Conservation (phyloP, 176 grass and related monocot species). For the Oryza nivara region DNA sequence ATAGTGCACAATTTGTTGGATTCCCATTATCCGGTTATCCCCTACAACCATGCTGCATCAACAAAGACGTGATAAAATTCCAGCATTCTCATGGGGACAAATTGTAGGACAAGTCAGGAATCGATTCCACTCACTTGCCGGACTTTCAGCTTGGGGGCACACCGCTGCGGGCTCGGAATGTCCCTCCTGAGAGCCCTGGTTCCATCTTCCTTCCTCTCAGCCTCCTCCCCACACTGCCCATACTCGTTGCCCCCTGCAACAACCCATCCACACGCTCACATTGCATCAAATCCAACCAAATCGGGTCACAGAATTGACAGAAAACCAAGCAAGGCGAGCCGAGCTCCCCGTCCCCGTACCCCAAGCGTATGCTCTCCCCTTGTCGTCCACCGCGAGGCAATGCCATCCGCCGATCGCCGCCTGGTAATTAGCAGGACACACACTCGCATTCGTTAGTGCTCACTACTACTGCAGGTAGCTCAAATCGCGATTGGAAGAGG, state of each 20-base stretch:
- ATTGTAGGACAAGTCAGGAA: neutral
- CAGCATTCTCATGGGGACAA: conserved; percentile 29
- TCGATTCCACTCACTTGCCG: conserved; percentile 69
- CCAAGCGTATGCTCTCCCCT: conserved; percentile 88
- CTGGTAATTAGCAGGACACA: conserved; percentile 45
- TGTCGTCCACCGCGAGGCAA: conserved; percentile 91
- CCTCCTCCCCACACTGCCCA: conserved; percentile 94
- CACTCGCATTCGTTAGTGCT: neutral
- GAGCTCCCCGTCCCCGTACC: conserved; percentile 56
- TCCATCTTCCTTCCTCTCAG: conserved; percentile 95
- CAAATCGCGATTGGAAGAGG: neutral
- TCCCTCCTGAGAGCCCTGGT: conserved; percentile 79
- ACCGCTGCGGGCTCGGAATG: conserved; percentile 76
- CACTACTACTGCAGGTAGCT: neutral
- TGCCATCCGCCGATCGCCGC: conserved; percentile 95
- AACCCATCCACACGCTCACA: conserved; percentile 12
- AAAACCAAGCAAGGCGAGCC: neutral
- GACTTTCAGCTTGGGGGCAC: conserved; percentile 85
- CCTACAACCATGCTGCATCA: conserved; percentile 6
- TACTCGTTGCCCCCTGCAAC: conserved; percentile 89
- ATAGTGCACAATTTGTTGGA: conserved; percentile 34
- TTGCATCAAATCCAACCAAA: conserved; percentile 32
- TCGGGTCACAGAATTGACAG: neutral
- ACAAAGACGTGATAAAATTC: conserved; percentile 27
- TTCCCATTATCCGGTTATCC: neutral